These are phyloP conservation scores for Rubus idaeus DNA, from an alignment of 306 rosid genomes.

Conservation along the genomic window DNA sequence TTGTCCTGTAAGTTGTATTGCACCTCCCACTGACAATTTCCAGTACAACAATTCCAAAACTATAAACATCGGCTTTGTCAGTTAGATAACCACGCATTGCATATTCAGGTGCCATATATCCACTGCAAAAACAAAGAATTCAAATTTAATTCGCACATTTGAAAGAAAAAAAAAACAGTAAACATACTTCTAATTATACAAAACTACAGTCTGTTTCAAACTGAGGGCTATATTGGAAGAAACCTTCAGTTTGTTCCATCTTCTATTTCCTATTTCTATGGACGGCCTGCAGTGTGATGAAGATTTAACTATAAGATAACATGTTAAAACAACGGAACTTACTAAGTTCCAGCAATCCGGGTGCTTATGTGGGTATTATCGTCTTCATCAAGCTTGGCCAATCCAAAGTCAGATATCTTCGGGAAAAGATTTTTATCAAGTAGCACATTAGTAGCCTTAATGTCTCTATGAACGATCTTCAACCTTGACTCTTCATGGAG, in stretches of 20 bases:
- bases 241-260: too few relatives aligned
- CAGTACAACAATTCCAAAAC: slow-evolving; percentile 32
- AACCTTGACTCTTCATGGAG: slow-evolving; percentile 43
- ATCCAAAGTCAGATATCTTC: slow-evolving; percentile 43
- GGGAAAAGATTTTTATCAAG: slow-evolving; percentile 40
- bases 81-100: slow-evolving; percentile 35
- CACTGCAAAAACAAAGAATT: slow-evolving; percentile 18
- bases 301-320: not conserved
- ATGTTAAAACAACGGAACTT: not conserved
- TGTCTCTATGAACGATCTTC: slow-evolving; percentile 48
- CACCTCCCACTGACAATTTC: slow-evolving; percentile 30
- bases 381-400: slow-evolving; percentile 45
- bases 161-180: not conserved
- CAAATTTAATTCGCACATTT: not conserved
- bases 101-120: slow-evolving; percentile 40
- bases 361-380: slow-evolving; percentile 45
- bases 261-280: not conserved
- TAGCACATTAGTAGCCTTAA: slow-evolving; percentile 45
- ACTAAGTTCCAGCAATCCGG: slow-evolving; percentile 41
- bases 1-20: slow-evolving; percentile 15
- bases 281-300: not conserved
- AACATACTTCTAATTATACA: not conserved
- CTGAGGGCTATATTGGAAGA: too few relatives aligned
- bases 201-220: not conserved
- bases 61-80: slow-evolving; percentile 37